A percentile compares a stretch with the other conserved stretches of the same genome.
These are phyloP conservation scores for Coemansia sp. DNA, from an alignment of 192 early-diverging fungal species.

Conservation along the genomic window DNA sequence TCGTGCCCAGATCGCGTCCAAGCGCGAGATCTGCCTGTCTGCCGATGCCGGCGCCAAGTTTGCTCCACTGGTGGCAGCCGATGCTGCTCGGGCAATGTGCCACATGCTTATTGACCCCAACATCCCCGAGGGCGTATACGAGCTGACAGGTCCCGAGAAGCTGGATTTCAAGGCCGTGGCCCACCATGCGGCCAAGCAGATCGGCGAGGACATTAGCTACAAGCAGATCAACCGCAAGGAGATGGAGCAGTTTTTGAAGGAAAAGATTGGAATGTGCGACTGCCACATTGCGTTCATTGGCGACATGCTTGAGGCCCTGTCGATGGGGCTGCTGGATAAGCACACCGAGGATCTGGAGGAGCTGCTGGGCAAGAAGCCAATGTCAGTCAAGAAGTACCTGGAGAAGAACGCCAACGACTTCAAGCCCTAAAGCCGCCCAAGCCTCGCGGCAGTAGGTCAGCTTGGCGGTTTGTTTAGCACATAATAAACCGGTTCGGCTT, in stretches of 20 bases:
- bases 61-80: constrained; percentile 24
- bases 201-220: constrained; percentile 29
- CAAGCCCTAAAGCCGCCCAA: constrained; percentile 16
- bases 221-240: constrained; percentile 27
- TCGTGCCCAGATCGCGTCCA: constrained; percentile 33
- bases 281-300: constrained; percentile 27
- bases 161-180: constrained; percentile 20
- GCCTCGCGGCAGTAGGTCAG: too few relatives aligned
- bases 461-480: too few relatives aligned
- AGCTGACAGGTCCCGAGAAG: constrained; percentile 33
- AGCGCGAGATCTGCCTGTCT: constrained; percentile 31
- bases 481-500: too few relatives aligned
- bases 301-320: constrained; percentile 34
- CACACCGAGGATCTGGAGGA: constrained; percentile 26
- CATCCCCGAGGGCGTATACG: constrained; percentile 33
- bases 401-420: constrained; percentile 45
- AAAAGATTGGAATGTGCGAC: constrained; percentile 13
- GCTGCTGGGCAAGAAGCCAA: constrained; percentile 38
- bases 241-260: constrained; percentile 25
- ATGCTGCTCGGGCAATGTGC: constrained; percentile 31
- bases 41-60: constrained; percentile 22
- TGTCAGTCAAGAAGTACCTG: constrained; percentile 29
- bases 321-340: constrained; percentile 18
- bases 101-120: constrained; percentile 37
- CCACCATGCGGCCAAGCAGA: constrained; percentile 14